Evolutionary conservation across 2,329 filamentous ascomycete species (phyloP).

Genomic region (Metarhizium album): DNA sequence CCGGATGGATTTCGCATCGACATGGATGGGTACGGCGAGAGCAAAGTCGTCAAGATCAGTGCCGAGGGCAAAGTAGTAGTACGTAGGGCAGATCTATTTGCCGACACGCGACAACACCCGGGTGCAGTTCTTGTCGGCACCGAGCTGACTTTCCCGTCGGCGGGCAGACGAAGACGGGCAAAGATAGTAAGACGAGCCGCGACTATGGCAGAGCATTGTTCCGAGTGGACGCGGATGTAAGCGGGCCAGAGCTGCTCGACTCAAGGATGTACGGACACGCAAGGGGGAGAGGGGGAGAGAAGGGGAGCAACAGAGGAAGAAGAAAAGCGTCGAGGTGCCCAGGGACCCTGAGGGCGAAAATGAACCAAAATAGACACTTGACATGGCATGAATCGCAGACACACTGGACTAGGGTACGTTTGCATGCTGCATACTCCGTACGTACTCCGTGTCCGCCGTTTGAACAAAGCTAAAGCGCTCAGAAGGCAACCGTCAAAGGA

Average conservation of each 20-base stretch:
- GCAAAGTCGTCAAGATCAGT: conserved; percentile 63
- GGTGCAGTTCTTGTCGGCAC: conserved; percentile 72
- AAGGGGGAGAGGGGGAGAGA: neutral
- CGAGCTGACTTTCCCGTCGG: conserved; percentile 69
- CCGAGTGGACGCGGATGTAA: conserved; percentile 63
- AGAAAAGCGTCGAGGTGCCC: neutral
- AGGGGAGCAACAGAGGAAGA: neutral
- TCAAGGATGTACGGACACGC: conserved; percentile 43
- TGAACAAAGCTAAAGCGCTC: no score
- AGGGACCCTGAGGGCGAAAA: neutral
- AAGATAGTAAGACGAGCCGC: conserved; percentile 47
- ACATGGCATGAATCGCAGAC: neutral
- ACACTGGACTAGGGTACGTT: no score
- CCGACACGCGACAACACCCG: conserved; percentile 76
- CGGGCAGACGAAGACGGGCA: conserved; percentile 53
- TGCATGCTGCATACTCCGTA: no score
- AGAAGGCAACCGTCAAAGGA: no score
- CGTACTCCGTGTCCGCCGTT: no score
- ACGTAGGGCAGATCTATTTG: conserved; percentile 61
- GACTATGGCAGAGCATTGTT: conserved; percentile 62
- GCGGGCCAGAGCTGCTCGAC: conserved; percentile 51
- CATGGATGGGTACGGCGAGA: conserved; percentile 70
- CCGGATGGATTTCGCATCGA: conserved; percentile 85
- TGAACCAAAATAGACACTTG: neutral
- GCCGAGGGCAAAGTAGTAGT: conserved; percentile 61